Evolutionary conservation across 2,329 filamentous ascomycete species (phyloP), one percentile per base, ranked within the genome.

Genomic region (Botryotinia narcissicola): DNA sequence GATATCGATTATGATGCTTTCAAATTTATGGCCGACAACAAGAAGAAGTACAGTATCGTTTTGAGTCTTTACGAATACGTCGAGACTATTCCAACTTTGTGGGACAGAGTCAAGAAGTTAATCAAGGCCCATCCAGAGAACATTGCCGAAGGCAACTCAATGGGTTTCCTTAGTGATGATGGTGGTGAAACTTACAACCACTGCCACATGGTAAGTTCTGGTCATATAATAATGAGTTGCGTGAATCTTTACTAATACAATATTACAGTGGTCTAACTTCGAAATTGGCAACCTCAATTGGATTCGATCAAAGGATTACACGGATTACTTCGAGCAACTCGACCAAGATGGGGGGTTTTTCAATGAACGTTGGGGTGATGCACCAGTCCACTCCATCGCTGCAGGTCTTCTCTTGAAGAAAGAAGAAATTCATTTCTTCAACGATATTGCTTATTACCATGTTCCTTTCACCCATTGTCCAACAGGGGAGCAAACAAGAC

Each of bases 41-140:
- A 93, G 83, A 99, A 98, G 86, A 98, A 98, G 85, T 99, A 99
- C 88, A 95, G 93, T 82, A 99, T 99, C 82, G 93, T 96, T 44
- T 87, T 99, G 76, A 97, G 94, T 83, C 84, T 99, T 79, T 98
- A 97, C 85, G 96, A 99, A 85, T 99, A 99, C 82, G 89, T 92
- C 75, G 95, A 98, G 83, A 99, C 81, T 5, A 98, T 99, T 79
- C 93, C 93, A 35, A 98, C 95, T 0, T 89, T 99, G 12, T 99
- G 96, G 96, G 92, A 97, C 77, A 97, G 93, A 82, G 91, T 91
- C 82, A 97, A 97, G 88, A 95, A 94, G 82, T 99, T 98, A 85
- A 97, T 97, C 81, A 89, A 92, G 82, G 90, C 92, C 79, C 90
- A 96, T 83, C 97, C 96, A 2, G 92, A 99, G 84, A 93, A 99